A percentile compares a stretch with the other conserved stretches of the same genome.
Evolutionary conservation across 208 protist species (phyloP).

Genomic region (Leishmania arabica): DNA sequence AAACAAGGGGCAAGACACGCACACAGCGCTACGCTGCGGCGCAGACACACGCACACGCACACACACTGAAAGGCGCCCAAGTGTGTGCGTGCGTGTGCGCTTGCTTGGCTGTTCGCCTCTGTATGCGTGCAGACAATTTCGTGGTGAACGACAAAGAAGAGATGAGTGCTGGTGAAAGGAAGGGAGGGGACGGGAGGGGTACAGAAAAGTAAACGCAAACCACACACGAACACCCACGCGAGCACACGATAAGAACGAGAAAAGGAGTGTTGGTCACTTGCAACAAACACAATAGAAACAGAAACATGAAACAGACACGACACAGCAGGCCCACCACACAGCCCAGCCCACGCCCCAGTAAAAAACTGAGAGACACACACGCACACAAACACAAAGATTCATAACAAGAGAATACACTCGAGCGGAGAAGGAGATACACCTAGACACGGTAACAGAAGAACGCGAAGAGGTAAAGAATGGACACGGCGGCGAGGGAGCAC

Average conservation of each 20-base stretch:
- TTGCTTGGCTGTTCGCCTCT: background rate
- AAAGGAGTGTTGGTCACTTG: too few species aligned
- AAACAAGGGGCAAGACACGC: background rate
- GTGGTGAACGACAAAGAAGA: background rate
- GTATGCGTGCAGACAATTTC: background rate
- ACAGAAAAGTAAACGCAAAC: background rate
- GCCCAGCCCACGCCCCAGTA: too few species aligned
- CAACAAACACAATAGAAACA: too few species aligned
- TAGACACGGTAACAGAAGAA: background rate
- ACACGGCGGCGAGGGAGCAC: background rate
- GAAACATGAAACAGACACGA: too few species aligned
- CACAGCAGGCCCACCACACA: too few species aligned
- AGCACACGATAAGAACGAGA: background rate
- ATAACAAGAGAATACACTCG: background rate
- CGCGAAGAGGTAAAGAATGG: too few species aligned
- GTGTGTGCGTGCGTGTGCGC: background rate
- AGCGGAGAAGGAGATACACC: too few species aligned
- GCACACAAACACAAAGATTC: background rate
- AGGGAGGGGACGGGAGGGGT: too few species aligned
- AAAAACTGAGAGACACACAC: background rate
- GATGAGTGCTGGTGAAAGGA: background rate
- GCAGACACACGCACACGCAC: background rate
- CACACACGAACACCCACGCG: background rate
- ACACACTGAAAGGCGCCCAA: slow-evolving; percentile 1
- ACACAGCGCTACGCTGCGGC: background rate